Base-by-base conservation (phyloP, 768 basidiomycete genomes). In the Chlorophyllum brunneum region DNA sequence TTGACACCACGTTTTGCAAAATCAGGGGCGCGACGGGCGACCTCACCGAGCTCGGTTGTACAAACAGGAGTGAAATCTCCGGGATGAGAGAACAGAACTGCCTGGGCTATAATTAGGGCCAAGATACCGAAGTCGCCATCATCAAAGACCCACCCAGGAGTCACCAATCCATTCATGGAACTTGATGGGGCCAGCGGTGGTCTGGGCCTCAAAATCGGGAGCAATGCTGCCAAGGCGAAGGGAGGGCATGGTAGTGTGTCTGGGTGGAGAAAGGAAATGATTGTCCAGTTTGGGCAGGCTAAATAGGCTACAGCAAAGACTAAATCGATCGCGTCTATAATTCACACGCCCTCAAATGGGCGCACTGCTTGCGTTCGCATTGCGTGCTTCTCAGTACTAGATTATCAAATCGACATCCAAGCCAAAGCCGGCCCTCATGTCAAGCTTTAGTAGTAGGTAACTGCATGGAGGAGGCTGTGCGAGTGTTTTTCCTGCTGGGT, bases 31-130 rank as follows among this genome's bases (percentile, higher is more conserved):
- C 91, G 88, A 57, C 92, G 86, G 44, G 97, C 88, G 38, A 97
- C 94, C 67, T 97, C 95, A 45, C 92, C 94, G 31, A 98, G 86
- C 74, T 98, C 97, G 49, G 97, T 99, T 42, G 97, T 95, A 80
- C 91, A 94, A 47, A 95, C 86, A 43, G 89, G 88, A n/a, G 88
- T 90, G 65, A 92, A 92, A 65, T 92, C 88, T 38, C 88, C 94
- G 0, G 93, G 93, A 69, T 97, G 94, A 26, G 93, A 95, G 81
- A 98, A 98, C 51, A 98, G 78, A 66, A 93, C 71, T 44, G 78
- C 88, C 90, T 91, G 47, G 4, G 22, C 57, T 36, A 49, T 33
- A 44, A 45, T 51, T 37, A 54, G 38, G 27, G 36, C 31, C 23
- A 51, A 31, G 30, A 18, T n/a, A n/a, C 43, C 29, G 13, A 31